Base-by-base conservation (phyloP, 2,329 filamentous ascomycete genomes). In the Colletotrichum melonis region DNA sequence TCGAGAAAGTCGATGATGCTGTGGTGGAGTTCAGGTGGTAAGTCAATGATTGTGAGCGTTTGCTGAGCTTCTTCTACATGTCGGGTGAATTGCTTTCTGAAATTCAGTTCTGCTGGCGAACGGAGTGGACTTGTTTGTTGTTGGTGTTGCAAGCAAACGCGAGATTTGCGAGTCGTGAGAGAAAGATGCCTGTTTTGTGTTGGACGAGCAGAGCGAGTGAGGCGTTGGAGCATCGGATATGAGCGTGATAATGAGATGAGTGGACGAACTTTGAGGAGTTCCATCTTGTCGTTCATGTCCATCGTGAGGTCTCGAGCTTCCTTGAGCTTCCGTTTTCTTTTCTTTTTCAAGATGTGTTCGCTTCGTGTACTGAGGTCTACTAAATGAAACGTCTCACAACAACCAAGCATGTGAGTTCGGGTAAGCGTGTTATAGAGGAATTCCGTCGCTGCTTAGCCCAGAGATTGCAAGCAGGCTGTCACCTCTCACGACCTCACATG, bases 21-120 rank as follows among this genome's bases (percentile, higher is more conserved):
- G 14, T 52, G 59, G 38, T 63, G 59, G 11, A 63, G 14, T 30
- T 63, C 59, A 8, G 59, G 59, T 12, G 59, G 59, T n/a, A 63
- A 24, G 22, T n/a, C 16, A 26, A 11, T 12, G 14, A 52, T 46
- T 7, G 4, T 9, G 26, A 49, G 38, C 35, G n/a, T 22, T 9
- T 9, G 9, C 19, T n/a, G 42, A 49, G 42, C 8, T 49, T 8
- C 6, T n/a, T 49, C 8, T n/a, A 19, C 42, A 49, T 7, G 16
- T n/a, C 7, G 42, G 8, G 42, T 49, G 16, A n/a, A 9, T 19
- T 4, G 6, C 19, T 49, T 49, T n/a, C 7, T 19, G 5, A n/a
- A 9, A 1, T 9, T n/a, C 16, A 9, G 16, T n/a, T n/a, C 19
- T 4, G 42, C 42, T n/a, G 16, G 19, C n/a, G 19, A 19, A n/a